Conservation (phyloP, 2,329 filamentous ascomycete species). For the Nakataea oryzae region DNA sequence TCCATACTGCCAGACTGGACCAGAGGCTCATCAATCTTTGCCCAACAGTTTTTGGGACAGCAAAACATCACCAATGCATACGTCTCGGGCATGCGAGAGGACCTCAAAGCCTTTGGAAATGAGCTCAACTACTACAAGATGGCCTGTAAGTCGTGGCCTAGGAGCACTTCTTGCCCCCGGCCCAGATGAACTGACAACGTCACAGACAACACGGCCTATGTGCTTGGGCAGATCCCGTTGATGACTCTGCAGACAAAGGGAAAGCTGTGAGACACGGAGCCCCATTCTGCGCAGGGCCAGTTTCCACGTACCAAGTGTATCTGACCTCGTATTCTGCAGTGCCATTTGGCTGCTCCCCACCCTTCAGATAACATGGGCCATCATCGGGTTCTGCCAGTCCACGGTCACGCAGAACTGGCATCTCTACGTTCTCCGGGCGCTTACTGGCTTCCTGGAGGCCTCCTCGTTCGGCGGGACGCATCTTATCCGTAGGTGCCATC, state of each 20-base stretch:
- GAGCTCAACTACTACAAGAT: constrained; percentile 4
- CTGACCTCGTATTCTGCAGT: neutral
- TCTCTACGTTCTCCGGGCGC: neutral
- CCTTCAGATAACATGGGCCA: constrained; percentile 1
- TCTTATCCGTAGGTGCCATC: neutral
- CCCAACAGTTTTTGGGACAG: constrained; percentile 1
- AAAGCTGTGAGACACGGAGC: neutral
- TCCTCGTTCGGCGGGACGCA: constrained; percentile 4
- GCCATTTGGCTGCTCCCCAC: constrained; percentile 1
- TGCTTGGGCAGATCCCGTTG: constrained; percentile 1
- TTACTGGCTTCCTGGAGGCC: constrained; percentile 3
- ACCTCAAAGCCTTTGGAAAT: constrained; percentile 2
- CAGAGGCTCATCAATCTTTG: neutral
- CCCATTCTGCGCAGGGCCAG: neutral
- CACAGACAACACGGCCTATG: constrained; percentile 1
- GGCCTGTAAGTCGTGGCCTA: neutral
- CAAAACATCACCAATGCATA: constrained; percentile 4
- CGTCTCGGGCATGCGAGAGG: constrained; percentile 4
- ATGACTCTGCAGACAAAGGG: constrained; percentile 4
- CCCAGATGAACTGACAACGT: neutral
- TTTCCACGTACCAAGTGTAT: neutral
- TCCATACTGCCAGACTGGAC: no score
- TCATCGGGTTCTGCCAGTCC: constrained; percentile 4
- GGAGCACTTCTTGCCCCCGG: neutral
- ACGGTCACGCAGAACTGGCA: constrained; percentile 4